Base-by-base conservation (phyloP, 2,329 filamentous ascomycete genomes). In the Claviceps sp. region DNA sequence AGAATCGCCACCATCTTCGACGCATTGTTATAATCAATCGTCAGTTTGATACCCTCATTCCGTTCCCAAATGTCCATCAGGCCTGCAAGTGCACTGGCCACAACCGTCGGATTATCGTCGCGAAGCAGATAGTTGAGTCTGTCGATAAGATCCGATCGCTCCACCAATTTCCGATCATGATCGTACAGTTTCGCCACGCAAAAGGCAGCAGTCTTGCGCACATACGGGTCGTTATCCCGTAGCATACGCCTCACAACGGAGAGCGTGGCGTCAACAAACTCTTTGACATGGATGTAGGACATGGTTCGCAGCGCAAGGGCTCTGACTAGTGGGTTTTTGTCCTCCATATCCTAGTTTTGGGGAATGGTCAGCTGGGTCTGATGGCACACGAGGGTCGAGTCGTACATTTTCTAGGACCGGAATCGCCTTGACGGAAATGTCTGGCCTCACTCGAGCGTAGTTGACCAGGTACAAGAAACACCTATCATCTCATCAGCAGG, bases 11-110 rank as follows among this genome's bases (percentile, higher is more conserved):
- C 89, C 75, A 98, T 93, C 71, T 98, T 98, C 49, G 91, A 97
- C 26, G 93, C 93, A 69, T 95, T 98, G 56, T 82, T 82, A 65
- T 98, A 97, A 70, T 98, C 93, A 61, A 98, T 96, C 3, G 93
- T 97, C 56, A 98, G 81, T 66, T 95, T 96, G 68, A 98, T 98
- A 54, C 87, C 89, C 67, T 97, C 91, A 65, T 90, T 97, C 54
- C 91, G 79, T 67, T 97, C 93, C 93, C 93, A 98, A 48, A 98
- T 97, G 67, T 98, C 93, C 81, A 95, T 93, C 62, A 98, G 68
- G 38, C 87, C 78, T 26, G 93, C 91, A 56, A 98, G 70, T 6
- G 94, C 90, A 65, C 90, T 96, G 11, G 93, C 91, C 22, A 98
- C 91, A 2, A 98, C 93, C 0, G 93, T 98, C 0, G 93, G 91